Conservation (phyloP, 208 protist species). For the Leishmania tropica region DNA sequence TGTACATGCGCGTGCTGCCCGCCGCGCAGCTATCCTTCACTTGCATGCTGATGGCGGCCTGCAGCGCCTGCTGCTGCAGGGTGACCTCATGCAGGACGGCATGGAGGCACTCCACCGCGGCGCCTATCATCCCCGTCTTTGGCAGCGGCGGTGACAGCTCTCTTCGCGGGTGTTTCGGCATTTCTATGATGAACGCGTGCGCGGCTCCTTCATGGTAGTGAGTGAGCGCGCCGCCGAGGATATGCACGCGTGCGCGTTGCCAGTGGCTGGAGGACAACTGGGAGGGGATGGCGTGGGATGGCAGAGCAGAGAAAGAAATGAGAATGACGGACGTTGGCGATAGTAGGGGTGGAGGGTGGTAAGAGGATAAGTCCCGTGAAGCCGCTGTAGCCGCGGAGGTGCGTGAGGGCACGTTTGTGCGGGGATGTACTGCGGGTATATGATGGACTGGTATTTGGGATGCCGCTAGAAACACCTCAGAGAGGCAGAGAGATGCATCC, state of each 20-base stretch:
- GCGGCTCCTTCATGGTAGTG: not conserved
- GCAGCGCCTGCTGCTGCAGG: slow-evolving; percentile 9
- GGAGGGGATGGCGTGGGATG: not conserved
- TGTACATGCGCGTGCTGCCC: not conserved
- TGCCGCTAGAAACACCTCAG: not conserved
- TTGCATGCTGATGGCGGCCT: not conserved
- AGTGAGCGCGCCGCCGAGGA: not conserved
- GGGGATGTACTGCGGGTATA: not conserved
- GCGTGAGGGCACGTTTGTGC: not conserved
- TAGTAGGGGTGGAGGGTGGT: not conserved
- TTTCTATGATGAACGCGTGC: not conserved
- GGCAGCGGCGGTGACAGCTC: not conserved
- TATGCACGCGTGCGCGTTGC: not conserved
- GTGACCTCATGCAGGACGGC: slow-evolving; percentile 10
- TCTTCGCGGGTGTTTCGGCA: not conserved
- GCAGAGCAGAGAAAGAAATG: not conserved
- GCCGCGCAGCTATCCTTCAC: not conserved
- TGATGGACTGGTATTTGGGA: not conserved
- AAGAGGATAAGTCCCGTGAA: not conserved
- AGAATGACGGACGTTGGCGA: no score
- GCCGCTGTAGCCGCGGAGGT: not conserved
- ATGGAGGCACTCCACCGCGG: slow-evolving; percentile 13
- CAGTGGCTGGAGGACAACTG: not conserved
- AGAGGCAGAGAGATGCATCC: not conserved
- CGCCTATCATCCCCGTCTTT: not conserved